phyloP scores from a whole-genome alignment of 768 basidiomycete genomes.

The Termitomyces sp. region DNA sequence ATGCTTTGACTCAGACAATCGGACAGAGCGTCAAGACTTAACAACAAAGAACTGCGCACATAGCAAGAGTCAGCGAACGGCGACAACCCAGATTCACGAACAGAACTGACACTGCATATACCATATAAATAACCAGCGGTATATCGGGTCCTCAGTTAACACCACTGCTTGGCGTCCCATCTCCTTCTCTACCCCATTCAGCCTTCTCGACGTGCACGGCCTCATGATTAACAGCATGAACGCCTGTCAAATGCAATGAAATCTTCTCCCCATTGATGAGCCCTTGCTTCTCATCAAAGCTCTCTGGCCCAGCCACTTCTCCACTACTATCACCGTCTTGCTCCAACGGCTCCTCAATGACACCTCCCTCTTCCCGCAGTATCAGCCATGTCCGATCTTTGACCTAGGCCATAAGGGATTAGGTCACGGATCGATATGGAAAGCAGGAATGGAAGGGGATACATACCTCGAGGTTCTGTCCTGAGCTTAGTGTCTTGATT shows the following conservation, averaged over 20 bases:
- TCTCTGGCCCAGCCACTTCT: constrained; percentile 17
- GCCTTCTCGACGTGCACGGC: constrained; percentile 4
- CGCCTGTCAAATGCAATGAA: constrained; percentile 18
- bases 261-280: constrained; percentile 31
- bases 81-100: not conserved
- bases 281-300: constrained; percentile 40
- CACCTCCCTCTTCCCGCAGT: constrained; percentile 57
- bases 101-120: not conserved
- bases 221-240: not conserved
- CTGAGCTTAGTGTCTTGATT: constrained; percentile 70
- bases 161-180: not conserved
- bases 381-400: constrained; percentile 54
- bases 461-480: constrained; percentile 76
- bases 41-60: not conserved
- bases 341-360: constrained; percentile 58
- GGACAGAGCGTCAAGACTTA: not conserved
- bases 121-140: not conserved
- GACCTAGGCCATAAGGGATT: constrained; percentile 28
- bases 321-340: constrained; percentile 27
- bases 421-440: not conserved
- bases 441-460: not conserved
- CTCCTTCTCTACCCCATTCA: not conserved
- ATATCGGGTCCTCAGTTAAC: not conserved
- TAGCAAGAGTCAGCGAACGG: not conserved
- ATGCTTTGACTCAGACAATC: not conserved